Evolutionary conservation across 1,139 yeast species (phyloP), one percentile per base, ranked within the genome.

Genomic region (Geotrichum carabidarum): DNA sequence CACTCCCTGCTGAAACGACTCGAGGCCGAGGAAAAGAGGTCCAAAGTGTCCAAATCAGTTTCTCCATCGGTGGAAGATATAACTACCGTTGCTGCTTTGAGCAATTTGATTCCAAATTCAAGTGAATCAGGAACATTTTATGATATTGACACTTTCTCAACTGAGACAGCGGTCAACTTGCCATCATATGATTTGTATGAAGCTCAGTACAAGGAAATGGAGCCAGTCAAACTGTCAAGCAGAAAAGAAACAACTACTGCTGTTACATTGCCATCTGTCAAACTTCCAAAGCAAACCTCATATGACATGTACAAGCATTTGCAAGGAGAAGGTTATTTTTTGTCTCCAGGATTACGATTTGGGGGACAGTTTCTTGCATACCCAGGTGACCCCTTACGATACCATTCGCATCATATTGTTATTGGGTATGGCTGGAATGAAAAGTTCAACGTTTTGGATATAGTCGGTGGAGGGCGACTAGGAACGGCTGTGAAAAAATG

Each of bases 401-500:
- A 82, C 65, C 99, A 93, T 69, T 86, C 97, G 1, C 96, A 91
- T 68, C 78, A 84, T 58, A 83, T 88, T 7, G 86, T 88, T 1
- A 81, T 81, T 53, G 77, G 83, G 0, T 65, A 74, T 2, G 78
- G 75, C 34, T 75, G 76, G 58, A 73, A 78, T 40, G 80, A 81
- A 58, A 76, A 78, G 62, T 73, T 86, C 52, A 76, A 77, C 4
- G 60, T 84, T 37, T 63, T 78, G 55, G 83, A 82, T 54, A 68
- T 90, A 34, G 82, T 89, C 0, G 83, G 85, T 30, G 90, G 95
- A 27, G 97, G 98, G 0, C 75, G 99, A 60, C 71, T 93, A 54
- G 96, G 96, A 0, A 90, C 98, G 0, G 85, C 94, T 1, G 98
- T 93, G 9, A 91, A 93, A 68, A 93, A 93, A 68, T 76, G 86